Conservation (phyloP, 108 stramenopile species). For the Cyclotella kingstonii region DNA sequence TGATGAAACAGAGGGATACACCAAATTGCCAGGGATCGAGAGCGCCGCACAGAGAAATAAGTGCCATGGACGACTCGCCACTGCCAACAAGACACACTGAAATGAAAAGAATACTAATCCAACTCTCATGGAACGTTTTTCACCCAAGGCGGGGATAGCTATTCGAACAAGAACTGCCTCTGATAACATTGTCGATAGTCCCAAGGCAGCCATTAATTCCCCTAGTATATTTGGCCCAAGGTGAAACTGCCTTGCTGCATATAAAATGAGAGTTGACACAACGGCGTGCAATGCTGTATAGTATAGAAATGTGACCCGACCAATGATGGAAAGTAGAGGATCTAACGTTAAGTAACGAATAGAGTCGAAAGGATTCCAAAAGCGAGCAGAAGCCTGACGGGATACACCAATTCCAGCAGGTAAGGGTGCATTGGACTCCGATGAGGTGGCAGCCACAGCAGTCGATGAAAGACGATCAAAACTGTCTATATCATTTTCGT, state of each 20-base stretch:
- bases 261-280: slow-evolving; percentile 84
- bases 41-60: slow-evolving; percentile 84
- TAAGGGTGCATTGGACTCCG: slow-evolving; percentile 29
- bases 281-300: slow-evolving; percentile 94
- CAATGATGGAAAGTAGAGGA: slow-evolving; percentile 78
- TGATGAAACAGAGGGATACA: slow-evolving; percentile 88
- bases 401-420: slow-evolving; percentile 24
- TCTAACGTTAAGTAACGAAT: slow-evolving; percentile 56
- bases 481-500: slow-evolving; percentile 4
- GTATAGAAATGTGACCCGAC: slow-evolving; percentile 87
- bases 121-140: slow-evolving; percentile 69
- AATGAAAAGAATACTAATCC: slow-evolving; percentile 86
- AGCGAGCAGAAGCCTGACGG: slow-evolving; percentile 30
- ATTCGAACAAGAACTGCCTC: slow-evolving; percentile 91
- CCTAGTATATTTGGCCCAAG: slow-evolving; percentile 81
- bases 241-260: slow-evolving; percentile 82
- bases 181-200: slow-evolving; percentile 90
- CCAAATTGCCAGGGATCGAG: slow-evolving; percentile 86
- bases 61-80: slow-evolving; percentile 64
- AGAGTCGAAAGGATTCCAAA: slow-evolving; percentile 72
- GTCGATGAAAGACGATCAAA: slow-evolving; percentile 4
- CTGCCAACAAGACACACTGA: slow-evolving; percentile 87
- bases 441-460: slow-evolving; percentile 24
- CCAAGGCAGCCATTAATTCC: slow-evolving; percentile 89
- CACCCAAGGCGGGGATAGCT: slow-evolving; percentile 80